A percentile compares a stretch with the other conserved stretches of the same genome.
Evolutionary conservation across 1,284 basidiomycete species (phyloP).

Genomic region (Ustilago hordei): DNA sequence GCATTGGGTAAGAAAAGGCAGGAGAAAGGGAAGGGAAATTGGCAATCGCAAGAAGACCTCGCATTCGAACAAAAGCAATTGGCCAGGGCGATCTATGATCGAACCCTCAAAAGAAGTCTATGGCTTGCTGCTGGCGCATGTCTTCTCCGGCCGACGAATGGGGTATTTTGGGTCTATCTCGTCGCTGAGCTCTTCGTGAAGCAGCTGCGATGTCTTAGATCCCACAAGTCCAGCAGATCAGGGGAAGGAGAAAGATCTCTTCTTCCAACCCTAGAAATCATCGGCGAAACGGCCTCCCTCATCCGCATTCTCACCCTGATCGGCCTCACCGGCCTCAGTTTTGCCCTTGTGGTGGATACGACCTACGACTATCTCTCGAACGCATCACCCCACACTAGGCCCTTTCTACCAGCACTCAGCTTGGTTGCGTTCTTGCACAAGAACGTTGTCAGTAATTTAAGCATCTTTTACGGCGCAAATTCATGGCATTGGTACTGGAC

Average conservation of each 20-base stretch:
- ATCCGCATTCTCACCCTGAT: constrained; percentile 5
- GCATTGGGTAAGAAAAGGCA: constrained; percentile 5
- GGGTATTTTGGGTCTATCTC: constrained; percentile 81
- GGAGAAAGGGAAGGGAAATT: neutral
- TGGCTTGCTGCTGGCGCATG: constrained; percentile 78
- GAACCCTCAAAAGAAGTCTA: constrained; percentile 19
- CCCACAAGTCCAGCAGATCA: neutral
- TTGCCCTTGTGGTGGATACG: constrained; percentile 76
- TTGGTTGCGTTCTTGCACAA: constrained; percentile 83
- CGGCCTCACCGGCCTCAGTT: constrained; percentile 69
- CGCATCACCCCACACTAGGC: constrained; percentile 19
- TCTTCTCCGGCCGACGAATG: constrained; percentile 85
- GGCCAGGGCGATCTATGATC: constrained; percentile 22
- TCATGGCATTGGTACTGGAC: constrained; percentile 88
- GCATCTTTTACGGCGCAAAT: constrained; percentile 92
- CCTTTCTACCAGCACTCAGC: constrained; percentile 76
- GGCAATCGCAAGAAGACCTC: constrained; percentile 15
- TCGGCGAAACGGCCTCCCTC: constrained; percentile 22
- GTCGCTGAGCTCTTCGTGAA: constrained; percentile 24
- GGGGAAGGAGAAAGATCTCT: constrained; percentile 13
- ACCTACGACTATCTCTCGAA: constrained; percentile 75
- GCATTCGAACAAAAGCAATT: constrained; percentile 21
- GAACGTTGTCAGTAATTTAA: constrained; percentile 77
- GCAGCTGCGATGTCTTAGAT: constrained; percentile 14
- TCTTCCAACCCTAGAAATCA: constrained; percentile 23